Evolutionary conservation across 2,329 filamentous ascomycete species (phyloP), one percentile per base, ranked within the genome.

Genomic region (Verticillium klebahnii): DNA sequence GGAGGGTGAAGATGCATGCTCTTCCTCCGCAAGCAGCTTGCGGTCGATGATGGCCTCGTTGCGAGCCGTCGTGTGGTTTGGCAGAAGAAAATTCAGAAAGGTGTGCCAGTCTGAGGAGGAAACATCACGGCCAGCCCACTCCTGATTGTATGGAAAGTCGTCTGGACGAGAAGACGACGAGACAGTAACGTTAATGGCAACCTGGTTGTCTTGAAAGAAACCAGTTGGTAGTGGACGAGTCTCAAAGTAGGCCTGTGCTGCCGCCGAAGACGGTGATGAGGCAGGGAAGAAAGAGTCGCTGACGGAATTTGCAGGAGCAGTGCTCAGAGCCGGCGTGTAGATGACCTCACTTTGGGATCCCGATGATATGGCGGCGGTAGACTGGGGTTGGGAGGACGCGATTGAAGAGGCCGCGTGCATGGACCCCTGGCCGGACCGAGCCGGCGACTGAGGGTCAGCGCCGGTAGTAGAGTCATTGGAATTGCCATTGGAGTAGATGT

Each of bases 71-170:
- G 74, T 72, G 68, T 83, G 78, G 60, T 81, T 73, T 0, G 85
- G 84, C 25, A 87, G 69, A 17, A 87, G 70, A 63, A 81, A 82
- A 66, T 86, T 86, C 56, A 84, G 66, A 70, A 88, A 87, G 0
- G 84, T 86, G 39, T 78, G 77, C 85, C 85, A 88, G 68, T 88
- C 85, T 66, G 83, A 79, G 15, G 72, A 66, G 1, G 73, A 78
- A 14, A 85, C 75, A 59, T 84, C 82, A 45, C 77, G 78, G 5
- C 65, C 66, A 6, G 69, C 72, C 68, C 76, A 77, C 36, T 72
- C 72, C 11, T 66, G 59, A 1, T 73, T 75, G 60, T 78, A 83
- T 0, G 81, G 79, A 11, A 85, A 72, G 59, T 81, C 75, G 6
- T 76, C 73, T 0, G 80, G 77, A 3, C 71, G 67, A n/a, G 76